Percentiles rank a stretch among this genome's conserved stretches.
phyloP scores from a whole-genome alignment of 2,329 filamentous ascomycete species.

The Verticillium longisporum region DNA sequence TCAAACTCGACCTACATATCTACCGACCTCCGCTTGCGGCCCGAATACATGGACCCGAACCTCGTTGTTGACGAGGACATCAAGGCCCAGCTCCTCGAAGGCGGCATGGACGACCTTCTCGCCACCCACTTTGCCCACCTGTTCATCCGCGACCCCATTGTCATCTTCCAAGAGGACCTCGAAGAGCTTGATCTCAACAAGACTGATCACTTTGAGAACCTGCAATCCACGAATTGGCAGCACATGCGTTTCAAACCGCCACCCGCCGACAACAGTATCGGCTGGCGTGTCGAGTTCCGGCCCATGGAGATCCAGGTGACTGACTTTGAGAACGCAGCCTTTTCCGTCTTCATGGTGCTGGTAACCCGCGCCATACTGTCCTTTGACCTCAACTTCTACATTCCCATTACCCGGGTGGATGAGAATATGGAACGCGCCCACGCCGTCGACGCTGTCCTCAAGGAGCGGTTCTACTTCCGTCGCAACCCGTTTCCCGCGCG shows the following conservation, averaged over 20 bases:
- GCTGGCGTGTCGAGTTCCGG: conserved; percentile 95
- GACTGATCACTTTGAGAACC: conserved; percentile 92
- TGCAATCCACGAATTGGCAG: conserved; percentile 98
- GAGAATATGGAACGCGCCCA: conserved; percentile 99
- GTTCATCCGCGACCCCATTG: conserved; percentile 95
- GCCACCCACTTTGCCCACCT: conserved; percentile 96
- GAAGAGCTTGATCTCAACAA: conserved; percentile 77
- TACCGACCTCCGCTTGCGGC: conserved; percentile 72
- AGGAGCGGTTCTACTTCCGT: conserved; percentile 84
- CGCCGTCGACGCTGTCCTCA: conserved; percentile 70
- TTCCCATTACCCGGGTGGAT: conserved; percentile 79
- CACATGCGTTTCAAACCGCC: conserved; percentile 99
- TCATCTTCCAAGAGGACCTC: conserved; percentile 89
- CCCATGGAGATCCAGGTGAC: conserved; percentile 99
- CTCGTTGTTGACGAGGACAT: conserved; percentile 79
- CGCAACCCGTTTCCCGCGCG: conserved; percentile 74
- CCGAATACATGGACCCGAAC: conserved; percentile 85
- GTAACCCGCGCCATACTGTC: conserved; percentile 89
- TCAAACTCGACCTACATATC: conserved; percentile 98
- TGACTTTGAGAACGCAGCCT: conserved; percentile 96
- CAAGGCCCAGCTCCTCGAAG: conserved; percentile 75
- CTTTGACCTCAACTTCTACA: conserved; percentile 94
- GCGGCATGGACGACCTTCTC: conserved; percentile 90
- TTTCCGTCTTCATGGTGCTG: conserved; percentile 93
- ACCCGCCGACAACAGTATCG: conserved; percentile 82